A percentile compares a stretch with the other conserved stretches of the same genome.
Evolutionary conservation across 768 basidiomycete species (phyloP).

Genomic region (Calvatia gigantea): DNA sequence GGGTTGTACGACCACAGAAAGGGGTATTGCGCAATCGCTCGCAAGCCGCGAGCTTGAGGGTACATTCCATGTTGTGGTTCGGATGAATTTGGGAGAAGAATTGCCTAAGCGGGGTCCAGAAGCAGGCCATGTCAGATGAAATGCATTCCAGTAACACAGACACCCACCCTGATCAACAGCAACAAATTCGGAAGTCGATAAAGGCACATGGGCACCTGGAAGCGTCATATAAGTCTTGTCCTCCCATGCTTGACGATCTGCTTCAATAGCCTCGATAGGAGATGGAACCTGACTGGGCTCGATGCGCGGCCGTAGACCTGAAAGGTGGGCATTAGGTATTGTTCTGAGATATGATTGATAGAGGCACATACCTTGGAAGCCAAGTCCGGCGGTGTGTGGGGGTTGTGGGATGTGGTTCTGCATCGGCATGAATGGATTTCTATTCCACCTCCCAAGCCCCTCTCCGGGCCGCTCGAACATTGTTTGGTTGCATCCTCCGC

Average conservation of each 20-base stretch:
- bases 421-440: constrained; percentile 4
- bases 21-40: constrained; percentile 77
- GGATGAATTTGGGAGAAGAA: constrained; percentile 86
- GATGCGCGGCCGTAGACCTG: constrained; percentile 78
- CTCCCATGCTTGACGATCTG: constrained; percentile 79
- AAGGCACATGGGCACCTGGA: constrained; percentile 62
- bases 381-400: constrained; percentile 61
- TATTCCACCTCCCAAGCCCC: background rate
- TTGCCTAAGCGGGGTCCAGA: constrained; percentile 51
- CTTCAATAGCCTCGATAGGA: constrained; percentile 72
- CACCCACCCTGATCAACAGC: constrained; percentile 83
- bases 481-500: background rate
- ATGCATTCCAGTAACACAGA: background rate
- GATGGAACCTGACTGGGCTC: constrained; percentile 92
- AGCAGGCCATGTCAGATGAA: constrained; percentile 7
- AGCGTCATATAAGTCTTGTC: constrained; percentile 60
- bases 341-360: background rate
- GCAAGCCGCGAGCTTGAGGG: constrained; percentile 79
- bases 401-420: constrained; percentile 60
- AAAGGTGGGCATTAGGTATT: constrained; percentile 4
- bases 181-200: constrained; percentile 83
- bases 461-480: background rate
- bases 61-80: constrained; percentile 86
- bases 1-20: constrained; percentile 85
- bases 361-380: constrained; percentile 40